Conservation (phyloP, 306 rosid genomes). For the Chamaecrista fasciculata region DNA sequence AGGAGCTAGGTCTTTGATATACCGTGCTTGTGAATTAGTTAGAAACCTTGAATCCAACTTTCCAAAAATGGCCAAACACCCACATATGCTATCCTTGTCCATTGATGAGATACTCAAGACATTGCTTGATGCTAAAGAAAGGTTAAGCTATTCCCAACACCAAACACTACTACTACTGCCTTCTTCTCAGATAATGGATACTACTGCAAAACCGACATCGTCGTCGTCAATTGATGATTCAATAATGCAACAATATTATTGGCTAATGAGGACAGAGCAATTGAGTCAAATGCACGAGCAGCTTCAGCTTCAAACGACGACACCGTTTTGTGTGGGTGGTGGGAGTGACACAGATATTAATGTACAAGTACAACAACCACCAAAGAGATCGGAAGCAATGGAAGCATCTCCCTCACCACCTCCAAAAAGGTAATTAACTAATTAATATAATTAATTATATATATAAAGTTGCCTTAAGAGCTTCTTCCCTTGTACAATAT, state of each 20-base stretch:
- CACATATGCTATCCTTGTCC: slow-evolving; percentile 27
- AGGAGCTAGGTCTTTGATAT: slow-evolving; percentile 27
- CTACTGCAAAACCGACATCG: slow-evolving; percentile 17
- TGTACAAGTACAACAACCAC: no score
- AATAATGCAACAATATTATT: slow-evolving; percentile 25
- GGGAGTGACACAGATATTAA: no score
- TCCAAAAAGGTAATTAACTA: slow-evolving; percentile 42
- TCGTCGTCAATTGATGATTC: background rate
- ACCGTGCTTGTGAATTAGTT: slow-evolving; percentile 46
- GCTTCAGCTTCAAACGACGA: background rate
- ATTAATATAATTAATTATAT: background rate
- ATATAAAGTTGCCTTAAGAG: background rate
- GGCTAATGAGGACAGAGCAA: slow-evolving; percentile 23
- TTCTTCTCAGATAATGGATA: background rate
- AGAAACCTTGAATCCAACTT: slow-evolving; percentile 42
- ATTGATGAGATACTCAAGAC: slow-evolving; percentile 43
- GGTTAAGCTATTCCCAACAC: slow-evolving; percentile 4
- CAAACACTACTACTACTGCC: slow-evolving; percentile 1
- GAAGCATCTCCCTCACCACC: slow-evolving; percentile 42
- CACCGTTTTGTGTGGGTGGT: no score
- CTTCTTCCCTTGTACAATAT: background rate
- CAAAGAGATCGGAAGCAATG: slow-evolving; percentile 24
- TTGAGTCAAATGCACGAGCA: slow-evolving; percentile 29
- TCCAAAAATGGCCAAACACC: slow-evolving; percentile 35
- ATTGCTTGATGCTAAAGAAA: slow-evolving; percentile 41